phyloP scores from a whole-genome alignment of 305 asterid species.

The Fraxinus latifolia region DNA sequence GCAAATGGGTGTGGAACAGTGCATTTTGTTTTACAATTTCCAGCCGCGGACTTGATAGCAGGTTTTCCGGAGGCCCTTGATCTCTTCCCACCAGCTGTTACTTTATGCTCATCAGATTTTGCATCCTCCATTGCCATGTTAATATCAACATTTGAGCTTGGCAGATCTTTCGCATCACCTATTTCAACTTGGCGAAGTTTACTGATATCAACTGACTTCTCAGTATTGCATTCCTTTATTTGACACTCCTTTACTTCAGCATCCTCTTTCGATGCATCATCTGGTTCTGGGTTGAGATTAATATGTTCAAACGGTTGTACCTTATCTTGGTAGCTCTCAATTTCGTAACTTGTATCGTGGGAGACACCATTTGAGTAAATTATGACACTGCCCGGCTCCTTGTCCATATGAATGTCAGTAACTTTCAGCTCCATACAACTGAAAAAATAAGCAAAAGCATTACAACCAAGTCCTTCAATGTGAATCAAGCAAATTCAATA shows the following conservation, averaged over 20 bases:
- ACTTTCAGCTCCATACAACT: constrained; percentile 55
- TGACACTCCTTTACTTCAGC: constrained; percentile 42
- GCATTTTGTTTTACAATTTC: constrained; percentile 50
- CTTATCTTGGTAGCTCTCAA: constrained; percentile 25
- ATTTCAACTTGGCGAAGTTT: constrained; percentile 22
- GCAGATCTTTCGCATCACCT: constrained; percentile 22
- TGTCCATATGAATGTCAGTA: constrained; percentile 48
- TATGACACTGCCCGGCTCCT: constrained; percentile 48
- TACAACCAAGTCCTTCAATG: neutral
- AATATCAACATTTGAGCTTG: constrained; percentile 21
- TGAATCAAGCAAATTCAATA: neutral
- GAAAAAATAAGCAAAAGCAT: constrained; percentile 14
- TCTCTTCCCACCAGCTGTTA: constrained; percentile 30
- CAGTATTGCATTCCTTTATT: constrained; percentile 48
- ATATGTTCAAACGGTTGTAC: constrained; percentile 26
- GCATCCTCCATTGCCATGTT: constrained; percentile 21
- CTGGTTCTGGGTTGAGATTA: constrained; percentile 31
- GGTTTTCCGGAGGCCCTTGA: constrained; percentile 32
- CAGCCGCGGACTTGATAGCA: constrained; percentile 31
- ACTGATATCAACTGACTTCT: constrained; percentile 34
- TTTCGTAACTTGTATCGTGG: constrained; percentile 25
- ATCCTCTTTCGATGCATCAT: constrained; percentile 28
- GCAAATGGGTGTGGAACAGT: constrained; percentile 82
- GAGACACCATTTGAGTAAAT: constrained; percentile 31
- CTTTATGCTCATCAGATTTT: constrained; percentile 28